Evolutionary conservation across 2,329 filamentous ascomycete genomes (phyloP).

Genomic region (Pestalotiopsis sp.): DNA sequence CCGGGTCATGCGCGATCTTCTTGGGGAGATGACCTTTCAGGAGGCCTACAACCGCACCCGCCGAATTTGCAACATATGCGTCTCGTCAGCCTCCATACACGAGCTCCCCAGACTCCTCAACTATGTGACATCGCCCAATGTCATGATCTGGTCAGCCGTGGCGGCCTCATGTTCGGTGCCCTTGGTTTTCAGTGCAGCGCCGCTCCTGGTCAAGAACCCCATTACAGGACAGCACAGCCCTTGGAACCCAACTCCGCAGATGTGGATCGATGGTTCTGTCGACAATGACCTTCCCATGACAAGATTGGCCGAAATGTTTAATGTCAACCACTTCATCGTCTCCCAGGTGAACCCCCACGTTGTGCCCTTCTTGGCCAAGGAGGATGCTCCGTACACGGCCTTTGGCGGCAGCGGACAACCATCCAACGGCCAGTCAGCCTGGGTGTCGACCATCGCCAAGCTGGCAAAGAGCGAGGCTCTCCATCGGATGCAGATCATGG

Average conservation of each 20-base stretch:
- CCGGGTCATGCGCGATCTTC: slow-evolving; percentile 75
- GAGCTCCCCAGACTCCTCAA: slow-evolving; percentile 86
- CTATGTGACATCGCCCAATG: slow-evolving; percentile 90
- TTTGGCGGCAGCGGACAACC: slow-evolving; percentile 23
- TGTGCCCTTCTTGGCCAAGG: slow-evolving; percentile 77
- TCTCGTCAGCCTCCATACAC: slow-evolving; percentile 84
- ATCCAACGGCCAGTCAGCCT: slow-evolving; percentile 47
- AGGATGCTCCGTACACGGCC: slow-evolving; percentile 57
- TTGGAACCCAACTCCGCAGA: slow-evolving; percentile 83
- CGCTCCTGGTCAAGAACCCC: slow-evolving; percentile 82
- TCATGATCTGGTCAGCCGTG: slow-evolving; percentile 95
- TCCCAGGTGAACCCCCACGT: slow-evolving; percentile 97
- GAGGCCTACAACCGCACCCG: slow-evolving; percentile 95
- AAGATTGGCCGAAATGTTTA: slow-evolving; percentile 89
- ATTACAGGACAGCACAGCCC: slow-evolving; percentile 73
- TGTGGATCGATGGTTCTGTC: slow-evolving; percentile 92
- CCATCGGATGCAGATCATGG: slow-evolving; percentile 77
- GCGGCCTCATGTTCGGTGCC: slow-evolving; percentile 95
- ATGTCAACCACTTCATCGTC: slow-evolving; percentile 97
- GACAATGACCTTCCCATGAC: slow-evolving; percentile 94
- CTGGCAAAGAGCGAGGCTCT: slow-evolving; percentile 78
- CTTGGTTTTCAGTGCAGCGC: slow-evolving; percentile 77
- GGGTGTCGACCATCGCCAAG: slow-evolving; percentile 67
- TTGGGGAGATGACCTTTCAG: slow-evolving; percentile 91
- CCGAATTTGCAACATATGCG: slow-evolving; percentile 89